Base-by-base conservation (phyloP, 140 eudicot species). In the Anethum foeniculum region DNA sequence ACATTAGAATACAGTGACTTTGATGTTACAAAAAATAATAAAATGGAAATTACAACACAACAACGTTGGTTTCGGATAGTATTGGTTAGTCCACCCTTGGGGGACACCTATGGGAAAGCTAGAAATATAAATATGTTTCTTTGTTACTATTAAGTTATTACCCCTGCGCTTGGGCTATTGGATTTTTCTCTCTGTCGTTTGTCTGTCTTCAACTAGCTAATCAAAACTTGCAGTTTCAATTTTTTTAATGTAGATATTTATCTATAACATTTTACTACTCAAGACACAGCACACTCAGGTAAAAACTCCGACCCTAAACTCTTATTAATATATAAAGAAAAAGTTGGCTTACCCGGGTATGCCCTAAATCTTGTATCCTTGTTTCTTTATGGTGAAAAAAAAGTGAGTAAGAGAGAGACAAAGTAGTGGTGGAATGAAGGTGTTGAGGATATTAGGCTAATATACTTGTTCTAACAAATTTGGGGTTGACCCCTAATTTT, bases 11-110 rank as follows among this genome's bases (percentile, higher is more conserved):
- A 64, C 10, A 0, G 12, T 25, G 16, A n/a, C 27, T 64, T 64
- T 0, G 27, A 64, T 1, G 34, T 25, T 62, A 1, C n/a, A 60
- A 0, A 60, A 25, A n/a, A n/a, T 51, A 51, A 1, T 56, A 8
- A 27, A 28, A 27, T 64, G 71, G 38, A 28, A 64, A 64, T 64
- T 64, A 65, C 73, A 65, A 30, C 12, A 64, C 38, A 68, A 32
- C 4, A 68, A 15, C 28, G 32, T 13, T 5, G 21, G 74, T 30
- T 16, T 30, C 41, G 32, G 43, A 15, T 68, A n/a, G n/a, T n/a
- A 16, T 68, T 68, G 74, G 74, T 68, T 68, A 32, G 74, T 68
- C 74, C 74, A 68, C 74, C 74, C 74, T 34, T 28, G 74, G 9
- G 34, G 36, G 14, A 62, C 69, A 62, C 69, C 69, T 62, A 36